phyloP scores from a whole-genome alignment of 2,329 filamentous ascomycete species.

The Aspergillus piperis region DNA sequence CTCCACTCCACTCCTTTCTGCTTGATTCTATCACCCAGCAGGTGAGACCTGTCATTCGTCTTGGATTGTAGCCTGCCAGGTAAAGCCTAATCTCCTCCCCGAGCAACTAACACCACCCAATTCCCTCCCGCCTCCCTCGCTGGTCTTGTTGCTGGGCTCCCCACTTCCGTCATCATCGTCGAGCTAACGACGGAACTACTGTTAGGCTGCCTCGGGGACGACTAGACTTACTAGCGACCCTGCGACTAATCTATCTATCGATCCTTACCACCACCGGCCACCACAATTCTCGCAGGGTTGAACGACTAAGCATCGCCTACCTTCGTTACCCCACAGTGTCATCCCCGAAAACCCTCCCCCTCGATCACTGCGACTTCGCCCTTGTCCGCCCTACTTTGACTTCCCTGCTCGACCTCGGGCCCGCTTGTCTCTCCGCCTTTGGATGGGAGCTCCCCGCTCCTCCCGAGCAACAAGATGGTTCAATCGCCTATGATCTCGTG shows the following conservation, averaged over 20 bases:
- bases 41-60: neutral
- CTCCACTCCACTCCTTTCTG: neutral
- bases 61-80: neutral
- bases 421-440: conserved; percentile 13
- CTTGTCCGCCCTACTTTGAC: conserved; percentile 2
- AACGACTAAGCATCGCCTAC: conserved; percentile 5
- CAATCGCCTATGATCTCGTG: conserved; percentile 94
- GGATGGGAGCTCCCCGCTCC: conserved; percentile 42
- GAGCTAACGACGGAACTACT: conserved; percentile 5
- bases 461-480: conserved; percentile 58
- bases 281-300: neutral
- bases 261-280: conserved; percentile 1
- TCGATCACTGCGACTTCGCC: neutral
- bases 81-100: neutral
- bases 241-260: conserved; percentile 3
- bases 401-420: neutral
- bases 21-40: neutral
- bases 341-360: conserved; percentile 2
- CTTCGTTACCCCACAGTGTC: neutral
- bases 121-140: neutral
- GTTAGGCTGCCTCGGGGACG: conserved; percentile 3
- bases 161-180: conserved; percentile 4
- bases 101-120: neutral
- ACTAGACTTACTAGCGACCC: neutral
- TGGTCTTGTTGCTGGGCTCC: neutral